Base-by-base conservation (phyloP, 2,329 filamentous ascomycete genomes). In the Epichloe elymi region DNA sequence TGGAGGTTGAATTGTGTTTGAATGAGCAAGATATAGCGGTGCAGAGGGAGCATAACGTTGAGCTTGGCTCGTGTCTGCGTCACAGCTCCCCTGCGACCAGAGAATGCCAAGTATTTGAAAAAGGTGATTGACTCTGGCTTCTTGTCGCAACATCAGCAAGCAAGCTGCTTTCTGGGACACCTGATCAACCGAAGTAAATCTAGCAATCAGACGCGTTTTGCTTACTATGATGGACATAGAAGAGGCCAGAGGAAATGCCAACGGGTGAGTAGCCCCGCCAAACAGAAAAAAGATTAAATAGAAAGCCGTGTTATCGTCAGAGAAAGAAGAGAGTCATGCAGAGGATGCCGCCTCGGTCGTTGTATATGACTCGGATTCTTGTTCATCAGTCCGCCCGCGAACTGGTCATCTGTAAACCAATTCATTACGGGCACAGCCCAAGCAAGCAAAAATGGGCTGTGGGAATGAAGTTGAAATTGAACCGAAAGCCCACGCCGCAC, bases 281-380 rank as follows among this genome's bases (percentile, higher is more conserved):
- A 19, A 5, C 5, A 37, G 44, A 46, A 52, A 54, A 49, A 40
- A 49, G n/a, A 51, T 46, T 48, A 53, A n/a, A 42, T 33, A 44
- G 23, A 20, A 20, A 35, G 52, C 59, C 65, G 60, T 68, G 61
- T 62, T 63, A 56, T 66, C 65, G 55, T 68, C 53, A 63, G 54
- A 54, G 52, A 51, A 53, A 54, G 58, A 57, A 53, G 56, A 49
- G 39, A 44, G 14, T 49, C 48, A 58, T 55, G 60, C 52, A 57
- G 58, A 60, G 60, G 61, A 57, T 60, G 64, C 63, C 61, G 63
- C 61, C 64, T 61, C 59, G 54, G 59, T 58, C 55, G 57, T 55
- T 51, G 48, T 54, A 53, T 62, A 39, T 60, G 65, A 65, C 63
- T 63, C 60, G 58, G 54, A 51, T 61, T 58, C 54, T 55, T 14